Evolutionary conservation across 2,329 filamentous ascomycete species (phyloP).

Genomic region (Colletotrichum tanaceti): DNA sequence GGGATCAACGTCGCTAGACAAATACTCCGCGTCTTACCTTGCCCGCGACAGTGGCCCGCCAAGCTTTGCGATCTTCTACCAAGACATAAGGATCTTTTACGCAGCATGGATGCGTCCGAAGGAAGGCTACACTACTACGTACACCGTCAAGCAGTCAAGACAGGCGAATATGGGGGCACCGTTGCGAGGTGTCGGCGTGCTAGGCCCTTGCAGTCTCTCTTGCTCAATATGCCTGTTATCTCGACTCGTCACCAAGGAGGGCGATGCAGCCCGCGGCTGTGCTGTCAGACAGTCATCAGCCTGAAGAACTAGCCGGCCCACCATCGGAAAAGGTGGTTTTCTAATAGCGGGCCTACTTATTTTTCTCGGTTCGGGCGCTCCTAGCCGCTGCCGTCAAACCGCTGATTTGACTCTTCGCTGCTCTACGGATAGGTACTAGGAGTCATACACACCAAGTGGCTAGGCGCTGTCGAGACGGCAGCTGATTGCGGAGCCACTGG

Average conservation of each 20-base stretch:
- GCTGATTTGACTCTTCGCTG: conserved; percentile 11
- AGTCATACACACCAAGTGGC: conserved; percentile 9
- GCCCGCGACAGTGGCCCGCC: conserved; percentile 6
- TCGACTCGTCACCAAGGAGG: not conserved
- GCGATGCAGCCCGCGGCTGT: conserved; percentile 8
- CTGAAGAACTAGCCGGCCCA: conserved; percentile 32
- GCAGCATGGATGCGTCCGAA: conserved; percentile 15
- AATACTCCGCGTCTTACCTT: conserved; percentile 27
- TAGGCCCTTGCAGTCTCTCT: conserved; percentile 8
- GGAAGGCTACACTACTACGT: not conserved
- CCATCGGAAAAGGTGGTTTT: not conserved
- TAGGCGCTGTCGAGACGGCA: conserved; percentile 5
- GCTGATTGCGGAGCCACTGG: not conserved
- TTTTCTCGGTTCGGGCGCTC: conserved; percentile 7
- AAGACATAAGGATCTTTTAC: conserved; percentile 14
- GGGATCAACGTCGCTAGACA: conserved; percentile 37
- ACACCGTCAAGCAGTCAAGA: conserved; percentile 2
- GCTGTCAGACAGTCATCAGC: too few species aligned
- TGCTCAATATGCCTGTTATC: not conserved
- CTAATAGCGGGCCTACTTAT: conserved; percentile 2
- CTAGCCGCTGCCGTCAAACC: conserved; percentile 23
- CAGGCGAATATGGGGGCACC: conserved; percentile 17
- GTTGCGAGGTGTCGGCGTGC: conserved; percentile 2
- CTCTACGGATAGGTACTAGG: not conserved
- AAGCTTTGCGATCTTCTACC: conserved; percentile 37